Evolutionary conservation across 1,139 yeast species (phyloP), one percentile per base, ranked within the genome.

Genomic region (Yamadazyma conglobata): DNA sequence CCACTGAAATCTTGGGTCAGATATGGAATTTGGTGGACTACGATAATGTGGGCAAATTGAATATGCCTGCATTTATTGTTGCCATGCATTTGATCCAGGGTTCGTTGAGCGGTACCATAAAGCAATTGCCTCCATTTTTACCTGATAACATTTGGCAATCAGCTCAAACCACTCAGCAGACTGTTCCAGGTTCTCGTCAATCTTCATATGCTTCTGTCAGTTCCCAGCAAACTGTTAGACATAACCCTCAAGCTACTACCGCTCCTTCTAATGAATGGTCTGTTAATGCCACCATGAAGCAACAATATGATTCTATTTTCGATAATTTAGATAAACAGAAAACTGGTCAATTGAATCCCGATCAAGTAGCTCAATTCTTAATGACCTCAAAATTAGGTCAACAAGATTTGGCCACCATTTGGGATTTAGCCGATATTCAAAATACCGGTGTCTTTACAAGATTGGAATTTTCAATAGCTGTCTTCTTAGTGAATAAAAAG

Each of bases 61-160:
- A 74, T 37, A 73, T 78, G 48, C 70, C 79, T 14, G 89, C 86
- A 46, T 91, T 93, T 49, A 76, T 86, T 22, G 74, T 91, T 46
- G 97, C 98, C 6, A 91, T 93, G 98, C 95, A 86, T 58, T 70
- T 93, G 51, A 86, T 93, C 40, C 96, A 89, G 55, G 80, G 88
- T 32, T 63, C 81, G 26, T 64, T 87, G 50, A 75, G 78, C 49
- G 84, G 88, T n/a, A 48, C 75, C 5, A 62, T 85, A 43, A 71
- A 70, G 35, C 75, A 75, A 36, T 62, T 87, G 36, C 97, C 98
- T 4, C 64, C 78, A 1, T 59, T 68, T 19, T 60, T 91, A 36
- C 89, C 96, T 1, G 77, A 73, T 32, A 61, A 65, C 24, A 54
- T 81, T 36, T 79, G 95, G 89, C 73, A 70, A 42, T 68, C 79